These are phyloP conservation scores for Lepraria neglecta DNA, from an alignment of 495 filamentous ascomycete species.

Conservation along the genomic window DNA sequence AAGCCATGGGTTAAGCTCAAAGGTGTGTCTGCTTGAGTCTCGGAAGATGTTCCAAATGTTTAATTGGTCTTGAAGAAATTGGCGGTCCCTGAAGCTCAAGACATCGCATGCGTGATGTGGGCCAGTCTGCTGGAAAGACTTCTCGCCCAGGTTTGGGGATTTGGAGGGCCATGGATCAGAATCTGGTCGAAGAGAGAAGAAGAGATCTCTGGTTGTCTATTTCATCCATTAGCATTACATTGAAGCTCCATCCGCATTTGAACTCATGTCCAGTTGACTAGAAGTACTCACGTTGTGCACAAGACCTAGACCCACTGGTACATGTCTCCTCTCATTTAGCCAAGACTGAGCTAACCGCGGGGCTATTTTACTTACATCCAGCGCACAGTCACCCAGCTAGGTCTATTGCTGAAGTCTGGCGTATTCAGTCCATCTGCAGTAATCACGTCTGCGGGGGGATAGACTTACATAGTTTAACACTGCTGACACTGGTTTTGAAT, in stretches of 20 bases:
- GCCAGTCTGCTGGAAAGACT: not conserved
- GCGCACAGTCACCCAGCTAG: slow-evolving; percentile 7
- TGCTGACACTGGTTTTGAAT: not conserved
- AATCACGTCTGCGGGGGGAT: not conserved
- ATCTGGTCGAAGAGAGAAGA: not conserved
- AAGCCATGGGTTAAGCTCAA: not conserved
- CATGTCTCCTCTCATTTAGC: slow-evolving; percentile 8
- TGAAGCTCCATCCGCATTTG: not conserved
- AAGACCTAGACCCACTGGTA: slow-evolving; percentile 7
- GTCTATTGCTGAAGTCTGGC: slow-evolving; percentile 5
- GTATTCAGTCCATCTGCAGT: not conserved
- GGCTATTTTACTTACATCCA: not conserved
- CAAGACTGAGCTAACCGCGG: not conserved
- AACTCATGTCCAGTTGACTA: too few relatives aligned
- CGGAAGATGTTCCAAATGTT: slow-evolving; percentile 18
- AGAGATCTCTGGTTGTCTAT: not conserved
- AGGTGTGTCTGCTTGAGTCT: not conserved
- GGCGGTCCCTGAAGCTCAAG: slow-evolving; percentile 11
- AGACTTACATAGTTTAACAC: not conserved
- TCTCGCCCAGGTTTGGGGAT: not conserved
- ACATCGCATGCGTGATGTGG: slow-evolving; percentile 13
- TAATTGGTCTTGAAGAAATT: slow-evolving; percentile 13
- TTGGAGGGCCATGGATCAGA: not conserved
- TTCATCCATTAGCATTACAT: not conserved
- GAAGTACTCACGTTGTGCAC: slow-evolving; percentile 1